Conservation (phyloP, 176 grass and related monocot species). For the Carex kokanica region DNA sequence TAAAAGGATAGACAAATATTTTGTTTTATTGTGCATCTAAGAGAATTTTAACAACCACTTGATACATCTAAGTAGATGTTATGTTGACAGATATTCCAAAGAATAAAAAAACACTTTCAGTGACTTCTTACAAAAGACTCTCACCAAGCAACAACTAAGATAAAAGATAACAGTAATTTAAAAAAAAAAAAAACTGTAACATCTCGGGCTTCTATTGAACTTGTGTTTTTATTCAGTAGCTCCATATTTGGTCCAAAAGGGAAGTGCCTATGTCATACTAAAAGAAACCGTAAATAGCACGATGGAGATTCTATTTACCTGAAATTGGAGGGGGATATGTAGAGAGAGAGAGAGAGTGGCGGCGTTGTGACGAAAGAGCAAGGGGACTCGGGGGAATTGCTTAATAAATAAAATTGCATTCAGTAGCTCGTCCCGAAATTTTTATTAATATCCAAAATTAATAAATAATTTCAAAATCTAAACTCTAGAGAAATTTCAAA, state of each 20-base stretch:
- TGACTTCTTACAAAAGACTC: neutral
- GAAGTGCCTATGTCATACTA: neutral
- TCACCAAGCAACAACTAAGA: neutral
- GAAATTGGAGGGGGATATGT: neutral
- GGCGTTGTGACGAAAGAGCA: neutral
- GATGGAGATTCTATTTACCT: neutral
- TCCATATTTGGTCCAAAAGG: neutral
- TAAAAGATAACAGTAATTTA: neutral
- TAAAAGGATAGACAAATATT: neutral
- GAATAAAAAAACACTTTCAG: neutral
- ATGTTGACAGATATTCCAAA: slow-evolving; percentile 1
- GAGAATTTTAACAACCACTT: slow-evolving; percentile 18
- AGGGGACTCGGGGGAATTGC: too few species aligned
- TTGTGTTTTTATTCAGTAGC: neutral
- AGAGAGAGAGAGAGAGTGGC: neutral
- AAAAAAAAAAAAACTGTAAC: neutral
- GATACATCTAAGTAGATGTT: neutral
- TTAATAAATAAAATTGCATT: too few species aligned
- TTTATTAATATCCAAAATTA: too few species aligned
- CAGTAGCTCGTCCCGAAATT: too few species aligned
- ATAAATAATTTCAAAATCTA: too few species aligned
- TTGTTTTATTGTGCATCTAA: neutral
- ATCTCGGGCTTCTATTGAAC: neutral
- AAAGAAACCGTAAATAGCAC: neutral
- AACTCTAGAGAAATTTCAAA: too few species aligned